Evolutionary conservation across 2,329 filamentous ascomycete species (phyloP), one percentile per base, ranked within the genome.

Genomic region (Xylariales sp.): DNA sequence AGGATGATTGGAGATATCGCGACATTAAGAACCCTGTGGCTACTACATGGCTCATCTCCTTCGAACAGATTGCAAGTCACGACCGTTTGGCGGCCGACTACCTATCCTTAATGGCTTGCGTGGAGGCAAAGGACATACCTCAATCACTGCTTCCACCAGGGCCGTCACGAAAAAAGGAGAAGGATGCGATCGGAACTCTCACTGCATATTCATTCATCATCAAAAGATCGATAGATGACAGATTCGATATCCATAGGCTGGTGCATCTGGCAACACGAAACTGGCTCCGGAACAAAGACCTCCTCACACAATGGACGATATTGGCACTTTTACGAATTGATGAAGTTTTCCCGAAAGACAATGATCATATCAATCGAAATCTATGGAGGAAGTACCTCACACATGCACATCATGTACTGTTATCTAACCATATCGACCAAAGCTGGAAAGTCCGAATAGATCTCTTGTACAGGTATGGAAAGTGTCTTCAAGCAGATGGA

Each of bases 81-180:
- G 44, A 63, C 31, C 5, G 34, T 2, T 23, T 46, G 4, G 66
- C 66, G 2, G 60, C 58, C 24, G 39, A 58, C 1, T 40, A 66
- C 25, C 50, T 73, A 1, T 56, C 51, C 0, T 63, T 67, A 33
- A 55, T 66, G 13, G 61, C 61, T 2, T 62, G 50, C 16, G 59
- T 72, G 29, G 59, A 66, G 40, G 54, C 59, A 0, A 62, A 61
- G 40, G 55, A 55, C 0, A 66, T 70, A 33, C 60, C 66, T 3
- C 44, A 41, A 21, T 55, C 59, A 1, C 44, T 69, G 0, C 41
- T 62, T 3, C 60, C 63, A 1, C 1, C 1, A 0, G 21, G 18
- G 0, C 14, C 31, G 1, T 47, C 44, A 1, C 27, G 51, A 11
- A 34, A 43, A 10, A 38, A 52, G 46, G 42, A 47, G 11, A n/a